Base-by-base conservation (phyloP, 2,329 filamentous ascomycete genomes). In the Macrophomina phaseolina region DNA sequence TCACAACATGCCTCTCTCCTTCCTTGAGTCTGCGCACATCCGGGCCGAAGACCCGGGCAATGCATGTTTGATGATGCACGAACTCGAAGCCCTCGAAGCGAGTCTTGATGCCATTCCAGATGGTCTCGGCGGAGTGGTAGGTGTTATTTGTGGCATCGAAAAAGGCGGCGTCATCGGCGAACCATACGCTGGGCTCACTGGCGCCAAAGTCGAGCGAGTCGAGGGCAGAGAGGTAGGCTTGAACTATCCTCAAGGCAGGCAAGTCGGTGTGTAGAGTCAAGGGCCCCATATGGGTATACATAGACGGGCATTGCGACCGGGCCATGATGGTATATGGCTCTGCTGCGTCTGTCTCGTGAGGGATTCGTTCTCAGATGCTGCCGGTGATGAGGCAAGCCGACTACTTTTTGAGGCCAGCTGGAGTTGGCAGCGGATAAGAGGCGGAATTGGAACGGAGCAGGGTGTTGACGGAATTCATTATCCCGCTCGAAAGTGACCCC, bases 281-380 rank as follows among this genome's bases (percentile, higher is more conserved):
- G 14, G 64, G 52, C 3, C 64, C 64, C 28, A 28, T 66, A 42
- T 66, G 64, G 30, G 53, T 66, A 45, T 66, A 51, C 40, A 66
- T 36, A 11, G 58, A 60, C 16, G 51, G 30, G 18, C 61, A 53
- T 14, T 42, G 36, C 5, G 48, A 14, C 5, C 28, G 42, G 16
- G 49, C 38, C 62, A 65, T 65, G 51, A 5, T 55, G 36, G n/a
- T 11, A 2, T 55, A 3, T 9, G n/a, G 11, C 18, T 45, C 12
- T 14, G 42, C 8, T 45, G 12, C 12, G 42, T 14, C 23, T 23
- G 23, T 3, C 23, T 23, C 23, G 23, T 23, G 38, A 14, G 7
- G 38, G 38, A 45, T 9, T n/a, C 42, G 42, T 8, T 38, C 36
- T 38, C 36, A 12, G 11, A 38, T 12, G 36, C 36, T 7, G 36